These are phyloP conservation scores for Huntiella savannae DNA, from an alignment of 2,329 filamentous ascomycete genomes.

Conservation along the genomic window DNA sequence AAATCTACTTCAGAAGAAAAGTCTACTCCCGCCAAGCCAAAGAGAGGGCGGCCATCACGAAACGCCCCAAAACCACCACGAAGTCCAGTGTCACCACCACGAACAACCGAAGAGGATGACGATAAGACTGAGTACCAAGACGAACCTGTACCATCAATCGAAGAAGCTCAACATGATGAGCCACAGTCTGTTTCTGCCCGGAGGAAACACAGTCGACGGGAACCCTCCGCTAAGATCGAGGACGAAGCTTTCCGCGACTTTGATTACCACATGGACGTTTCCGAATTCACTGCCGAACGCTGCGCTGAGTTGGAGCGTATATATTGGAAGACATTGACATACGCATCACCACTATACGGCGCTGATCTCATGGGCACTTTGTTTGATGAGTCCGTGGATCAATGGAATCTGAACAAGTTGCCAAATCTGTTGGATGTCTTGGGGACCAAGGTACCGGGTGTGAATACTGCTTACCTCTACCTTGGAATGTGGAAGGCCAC, in stretches of 20 bases:
- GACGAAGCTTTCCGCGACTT: conserved; percentile 82
- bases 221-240: conserved; percentile 61
- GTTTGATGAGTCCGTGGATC: conserved; percentile 66
- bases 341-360: conserved; percentile 84
- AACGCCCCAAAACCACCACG: conserved; percentile 13
- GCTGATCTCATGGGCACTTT: conserved; percentile 92
- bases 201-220: conserved; percentile 67
- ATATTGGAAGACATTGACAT: conserved; percentile 96
- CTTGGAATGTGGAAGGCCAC: conserved; percentile 99
- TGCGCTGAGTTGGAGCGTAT: conserved; percentile 86
- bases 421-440: conserved; percentile 86
- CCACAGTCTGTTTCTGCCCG: conserved; percentile 67
- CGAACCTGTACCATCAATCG: conserved; percentile 20
- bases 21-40: conserved; percentile 20
- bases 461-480: conserved; percentile 95
- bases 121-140: conserved; percentile 23
- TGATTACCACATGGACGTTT: conserved; percentile 72
- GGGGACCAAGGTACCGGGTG: conserved; percentile 86
- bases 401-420: conserved; percentile 89
- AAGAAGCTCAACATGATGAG: conserved; percentile 22
- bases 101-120: conserved; percentile 12
- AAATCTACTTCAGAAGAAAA: not conserved
- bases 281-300: conserved; percentile 76
- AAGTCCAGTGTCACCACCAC: not conserved
- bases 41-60: conserved; percentile 19